Evolutionary conservation across 768 basidiomycete species (phyloP).

Genomic region (Clitopilus hobsonii): DNA sequence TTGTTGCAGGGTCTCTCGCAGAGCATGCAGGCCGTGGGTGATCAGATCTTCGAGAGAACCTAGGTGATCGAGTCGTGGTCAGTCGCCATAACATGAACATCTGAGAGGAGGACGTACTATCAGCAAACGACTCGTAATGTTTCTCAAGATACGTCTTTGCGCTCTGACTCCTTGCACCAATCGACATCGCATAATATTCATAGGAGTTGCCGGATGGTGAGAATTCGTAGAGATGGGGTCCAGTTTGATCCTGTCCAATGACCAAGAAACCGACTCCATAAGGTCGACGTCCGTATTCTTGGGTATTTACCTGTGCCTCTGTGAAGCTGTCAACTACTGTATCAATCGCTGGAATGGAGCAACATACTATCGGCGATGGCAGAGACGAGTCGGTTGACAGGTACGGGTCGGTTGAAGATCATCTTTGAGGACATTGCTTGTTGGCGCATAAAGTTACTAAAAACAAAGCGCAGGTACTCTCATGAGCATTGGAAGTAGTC

Average conservation of each 20-base stretch:
- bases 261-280: constrained; percentile 99
- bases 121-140: constrained; percentile 81
- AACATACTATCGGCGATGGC: constrained; percentile 91
- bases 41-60: constrained; percentile 85
- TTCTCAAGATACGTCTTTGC: constrained; percentile 98
- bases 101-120: constrained; percentile 54
- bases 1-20: constrained; percentile 96
- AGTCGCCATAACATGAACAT: background rate
- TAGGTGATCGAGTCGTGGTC: constrained; percentile 20
- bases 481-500: background rate
- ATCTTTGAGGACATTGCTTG: constrained; percentile 95
- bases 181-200: constrained; percentile 98
- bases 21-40: constrained; percentile 88
- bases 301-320: constrained; percentile 99
- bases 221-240: constrained; percentile 97
- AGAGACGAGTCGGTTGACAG: constrained; percentile 89
- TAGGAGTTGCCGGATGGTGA: constrained; percentile 96
- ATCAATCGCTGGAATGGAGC: background rate
- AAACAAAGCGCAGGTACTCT: background rate
- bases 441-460: constrained; percentile 98
- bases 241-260: constrained; percentile 92
- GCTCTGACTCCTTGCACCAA: constrained; percentile 96
- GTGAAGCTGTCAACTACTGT: constrained; percentile 5
- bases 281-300: constrained; percentile 94
- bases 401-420: constrained; percentile 92